phyloP scores from a whole-genome alignment of 2,329 filamentous ascomycete species.

The Aureobasidium lini region DNA sequence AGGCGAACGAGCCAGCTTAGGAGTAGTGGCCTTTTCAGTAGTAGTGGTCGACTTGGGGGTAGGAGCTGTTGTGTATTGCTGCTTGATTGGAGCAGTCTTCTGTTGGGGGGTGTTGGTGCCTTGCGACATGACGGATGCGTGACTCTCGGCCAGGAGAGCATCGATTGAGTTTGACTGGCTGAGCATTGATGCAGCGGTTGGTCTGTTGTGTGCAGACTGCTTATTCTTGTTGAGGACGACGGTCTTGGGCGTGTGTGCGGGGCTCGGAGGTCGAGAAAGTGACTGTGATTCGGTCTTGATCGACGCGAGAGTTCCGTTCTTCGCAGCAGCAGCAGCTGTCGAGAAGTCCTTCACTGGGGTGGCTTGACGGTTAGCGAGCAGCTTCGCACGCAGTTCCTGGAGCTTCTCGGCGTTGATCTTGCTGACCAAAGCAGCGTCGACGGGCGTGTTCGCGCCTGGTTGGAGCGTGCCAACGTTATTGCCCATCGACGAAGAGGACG shows the following conservation, averaged over 20 bases:
- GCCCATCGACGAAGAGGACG: not conserved
- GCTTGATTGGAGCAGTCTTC: slow-evolving; percentile 6
- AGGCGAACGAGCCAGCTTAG: not conserved
- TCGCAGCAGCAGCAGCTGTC: not conserved
- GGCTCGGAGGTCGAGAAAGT: not conserved
- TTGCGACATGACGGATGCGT: slow-evolving; percentile 21
- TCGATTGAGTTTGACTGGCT: slow-evolving; percentile 15
- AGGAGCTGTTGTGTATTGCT: not conserved
- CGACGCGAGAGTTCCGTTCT: not conserved
- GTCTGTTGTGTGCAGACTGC: not conserved
- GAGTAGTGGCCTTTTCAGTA: not conserved
- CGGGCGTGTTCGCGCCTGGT: not conserved
- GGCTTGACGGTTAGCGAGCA: not conserved
- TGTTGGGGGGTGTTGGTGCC: slow-evolving; percentile 6
- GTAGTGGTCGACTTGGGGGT: not conserved
- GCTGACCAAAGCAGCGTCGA: not conserved
- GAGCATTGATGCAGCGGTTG: not conserved
- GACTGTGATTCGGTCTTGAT: not conserved
- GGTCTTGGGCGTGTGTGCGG: not conserved
- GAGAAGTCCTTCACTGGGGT: not conserved
- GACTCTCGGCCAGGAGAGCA: slow-evolving; percentile 22
- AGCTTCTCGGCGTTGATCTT: slow-evolving; percentile 2
- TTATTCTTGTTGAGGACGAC: not conserved
- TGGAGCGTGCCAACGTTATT: not conserved
- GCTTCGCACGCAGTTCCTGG: not conserved